Evolutionary conservation across 768 basidiomycete species (phyloP).

Genomic region (Imleria badia): DNA sequence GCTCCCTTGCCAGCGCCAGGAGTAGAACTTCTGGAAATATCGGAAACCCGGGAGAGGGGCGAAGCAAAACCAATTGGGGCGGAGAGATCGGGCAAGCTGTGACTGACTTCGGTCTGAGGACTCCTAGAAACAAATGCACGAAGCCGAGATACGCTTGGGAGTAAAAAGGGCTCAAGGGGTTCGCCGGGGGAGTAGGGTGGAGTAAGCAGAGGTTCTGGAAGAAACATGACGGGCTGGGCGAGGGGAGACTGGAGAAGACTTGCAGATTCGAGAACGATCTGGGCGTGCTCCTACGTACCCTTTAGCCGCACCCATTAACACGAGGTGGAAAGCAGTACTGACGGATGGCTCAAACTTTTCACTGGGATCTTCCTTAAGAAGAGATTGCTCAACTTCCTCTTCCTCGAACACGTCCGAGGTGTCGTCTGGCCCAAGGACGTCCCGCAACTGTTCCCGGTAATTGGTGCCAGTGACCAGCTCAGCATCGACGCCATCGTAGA

Average conservation of each 20-base stretch:
- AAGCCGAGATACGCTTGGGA: conserved; percentile 76
- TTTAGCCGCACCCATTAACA: conserved; percentile 23
- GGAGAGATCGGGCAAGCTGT: conserved; percentile 45
- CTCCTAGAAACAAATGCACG: conserved; percentile 63
- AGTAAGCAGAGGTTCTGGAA: conserved; percentile 26
- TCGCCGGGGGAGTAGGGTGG: neutral
- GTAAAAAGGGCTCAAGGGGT: conserved; percentile 55
- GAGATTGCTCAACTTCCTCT: conserved; percentile 45
- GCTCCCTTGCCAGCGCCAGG: conserved; percentile 35
- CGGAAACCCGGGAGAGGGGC: conserved; percentile 64
- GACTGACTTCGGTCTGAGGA: conserved; percentile 41
- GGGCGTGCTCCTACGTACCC: conserved; percentile 33
- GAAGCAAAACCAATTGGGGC: conserved; percentile 47
- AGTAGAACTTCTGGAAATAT: conserved; percentile 69
- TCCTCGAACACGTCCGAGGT: conserved; percentile 49
- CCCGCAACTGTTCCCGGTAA: conserved; percentile 69
- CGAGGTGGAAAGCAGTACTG: conserved; percentile 26
- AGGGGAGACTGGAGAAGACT: conserved; percentile 42
- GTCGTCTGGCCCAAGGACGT: conserved; percentile 68
- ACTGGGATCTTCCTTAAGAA: conserved; percentile 40
- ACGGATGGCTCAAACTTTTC: conserved; percentile 33
- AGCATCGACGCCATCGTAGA: conserved; percentile 74
- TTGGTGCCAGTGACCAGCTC: conserved; percentile 41
- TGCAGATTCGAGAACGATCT: conserved; percentile 39
- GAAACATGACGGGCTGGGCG: conserved; percentile 33